Evolutionary conservation across 768 basidiomycete genomes (phyloP), one percentile per base, ranked within the genome.

Genomic region (Antrodiella citrinella): DNA sequence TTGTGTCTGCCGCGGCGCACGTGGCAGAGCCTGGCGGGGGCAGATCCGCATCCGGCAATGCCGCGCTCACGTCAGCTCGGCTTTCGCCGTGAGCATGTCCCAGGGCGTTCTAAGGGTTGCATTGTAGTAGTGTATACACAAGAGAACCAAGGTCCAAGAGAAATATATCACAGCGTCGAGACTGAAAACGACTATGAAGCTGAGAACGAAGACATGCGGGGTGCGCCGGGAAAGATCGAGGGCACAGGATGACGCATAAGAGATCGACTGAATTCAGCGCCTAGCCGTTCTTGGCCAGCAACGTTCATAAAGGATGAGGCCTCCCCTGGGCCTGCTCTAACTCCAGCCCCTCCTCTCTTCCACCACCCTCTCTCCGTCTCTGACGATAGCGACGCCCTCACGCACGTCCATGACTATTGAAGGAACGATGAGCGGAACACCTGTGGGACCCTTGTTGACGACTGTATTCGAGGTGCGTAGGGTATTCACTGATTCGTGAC

Each of bases 401-500:
- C 26, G 50, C 24, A 25, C 26, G 38, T n/a, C 30, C 41, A n/a
- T n/a, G n/a, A n/a, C n/a, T n/a, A n/a, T n/a, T n/a, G n/a, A n/a
- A n/a, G n/a, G n/a, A n/a, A 22, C 21, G 38, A 60, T 54, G 57
- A 21, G 48, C 24, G 58, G 55, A 4, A 60, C 59, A 4, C 74
- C 75, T 10, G 56, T 79, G 44, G 65, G 57, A 45, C 65, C 72
- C 4, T 72, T 83, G 13, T 69, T 83, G 25, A 54, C 73, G 51
- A 80, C 77, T 12, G 81, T 83, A 35, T 79, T 82, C 63, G 72
- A 75, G 51, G 82, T 82, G 51, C 47, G 76, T 44, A 2, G 10
- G 12, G 35, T 7, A 50, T n/a, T n/a, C 20, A 12, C 13, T 1
- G 19, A 18, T 21, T 15, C 40, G 13, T 23, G 9, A n/a, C 13